Conservation (phyloP, 495 filamentous ascomycete species). For the Cercophora scortea region DNA sequence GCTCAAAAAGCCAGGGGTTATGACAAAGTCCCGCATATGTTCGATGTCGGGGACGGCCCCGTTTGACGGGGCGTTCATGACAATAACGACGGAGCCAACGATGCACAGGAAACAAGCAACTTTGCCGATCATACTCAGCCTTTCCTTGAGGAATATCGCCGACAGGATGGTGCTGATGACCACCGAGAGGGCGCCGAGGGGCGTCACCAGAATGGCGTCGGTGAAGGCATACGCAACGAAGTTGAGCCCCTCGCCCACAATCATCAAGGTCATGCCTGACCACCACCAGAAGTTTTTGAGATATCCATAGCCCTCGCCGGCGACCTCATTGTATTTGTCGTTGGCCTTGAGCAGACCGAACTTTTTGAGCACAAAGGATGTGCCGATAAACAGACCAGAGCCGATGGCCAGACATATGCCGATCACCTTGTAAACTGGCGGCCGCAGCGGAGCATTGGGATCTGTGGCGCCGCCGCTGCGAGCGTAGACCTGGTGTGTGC, state of each 20-base stretch:
- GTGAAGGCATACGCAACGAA: conserved; percentile 97
- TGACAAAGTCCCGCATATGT: conserved; percentile 84
- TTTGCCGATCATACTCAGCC: conserved; percentile 91
- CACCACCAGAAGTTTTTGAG: conserved; percentile 96
- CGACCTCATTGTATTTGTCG: conserved; percentile 92
- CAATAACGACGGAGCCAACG: conserved; percentile 85
- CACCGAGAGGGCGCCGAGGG: conserved; percentile 88
- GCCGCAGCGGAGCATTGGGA: conserved; percentile 19
- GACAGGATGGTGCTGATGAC: conserved; percentile 90
- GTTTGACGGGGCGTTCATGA: conserved; percentile 83
- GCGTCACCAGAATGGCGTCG: conserved; percentile 93
- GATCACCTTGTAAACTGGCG: conserved; percentile 68
- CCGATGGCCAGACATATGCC: conserved; percentile 80
- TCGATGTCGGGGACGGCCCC: conserved; percentile 83
- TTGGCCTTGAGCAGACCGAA: conserved; percentile 84
- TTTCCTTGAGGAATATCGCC: conserved; percentile 93
- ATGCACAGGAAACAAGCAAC: conserved; percentile 95
- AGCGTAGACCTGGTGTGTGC: conserved; percentile 35
- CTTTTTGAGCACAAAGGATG: conserved; percentile 96
- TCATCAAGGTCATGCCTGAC: conserved; percentile 95
- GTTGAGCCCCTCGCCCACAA: conserved; percentile 93
- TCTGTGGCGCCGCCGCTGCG: conserved; percentile 23
- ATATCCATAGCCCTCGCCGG: conserved; percentile 96
- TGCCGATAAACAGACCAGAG: conserved; percentile 89
- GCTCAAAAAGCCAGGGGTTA: conserved; percentile 75